Evolutionary conservation across 352 stramenopile species (phyloP), one percentile per base, ranked within the genome.

Genomic region (Pythium aphanidermatum): DNA sequence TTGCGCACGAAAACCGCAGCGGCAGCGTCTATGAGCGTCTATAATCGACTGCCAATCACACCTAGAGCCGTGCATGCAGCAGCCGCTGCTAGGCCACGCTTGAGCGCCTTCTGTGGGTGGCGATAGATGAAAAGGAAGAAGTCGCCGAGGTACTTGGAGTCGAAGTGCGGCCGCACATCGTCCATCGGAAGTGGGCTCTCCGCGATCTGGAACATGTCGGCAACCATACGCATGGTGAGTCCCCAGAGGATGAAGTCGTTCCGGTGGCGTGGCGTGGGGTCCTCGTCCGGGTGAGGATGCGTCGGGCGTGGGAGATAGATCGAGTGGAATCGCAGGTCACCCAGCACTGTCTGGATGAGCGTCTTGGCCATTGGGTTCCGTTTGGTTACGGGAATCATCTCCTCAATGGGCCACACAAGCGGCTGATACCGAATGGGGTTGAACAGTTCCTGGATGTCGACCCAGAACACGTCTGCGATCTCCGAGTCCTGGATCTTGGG

Each of bases 221-320:
- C 54, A 33, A 90, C 62, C 39, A 84, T 85, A 42, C 70, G 72
- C 29, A 91, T 67, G 24, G 81, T 93, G 37, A 93, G 58, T 0
- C 81, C 81, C 81, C 81, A 93, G n/a, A 93, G 55, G 24, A 93
- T 71, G 46, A 91, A 93, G 54, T 93, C 78, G 25, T 84, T 47
- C 24, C 60, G 52, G 16, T 69, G 50, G 36, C 81, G 76, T 44
- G 44, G 49, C 21, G 67, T 38, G 1, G 61, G 38, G 23, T 83
- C 74, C 4, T 74, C 63, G 35, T 84, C 74, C 6, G 64, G 62
- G 4, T 25, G 25, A 20, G 49, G 23, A 28, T 72, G 53, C 7
- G 47, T 60, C 3, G 78, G 78, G n/a, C 76, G 74, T 13, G 74
- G 74, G 12, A 93, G 56, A 58, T 93, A 91, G 31, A 93, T 74